Percentiles rank a stretch among this genome's conserved stretches.
Conservation (phyloP, 768 basidiomycete species). For the Panaeolus papilionaceus region DNA sequence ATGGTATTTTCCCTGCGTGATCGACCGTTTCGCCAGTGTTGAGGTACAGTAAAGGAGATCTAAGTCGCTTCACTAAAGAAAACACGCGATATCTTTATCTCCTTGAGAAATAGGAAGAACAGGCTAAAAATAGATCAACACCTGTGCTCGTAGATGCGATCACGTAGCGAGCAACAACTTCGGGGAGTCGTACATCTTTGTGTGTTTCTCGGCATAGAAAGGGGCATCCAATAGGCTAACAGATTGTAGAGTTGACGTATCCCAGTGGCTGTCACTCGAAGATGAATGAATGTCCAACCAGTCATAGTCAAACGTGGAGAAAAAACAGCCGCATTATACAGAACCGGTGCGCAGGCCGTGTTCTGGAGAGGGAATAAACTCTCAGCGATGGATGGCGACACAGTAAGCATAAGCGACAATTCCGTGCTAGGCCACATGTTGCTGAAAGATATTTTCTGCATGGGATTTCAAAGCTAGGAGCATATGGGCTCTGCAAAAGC, state of each 20-base stretch:
- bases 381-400: background rate
- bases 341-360: background rate
- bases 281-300: too few species aligned
- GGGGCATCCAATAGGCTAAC: too few species aligned
- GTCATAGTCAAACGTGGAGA: background rate
- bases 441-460: constrained; percentile 1
- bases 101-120: background rate
- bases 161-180: too few species aligned
- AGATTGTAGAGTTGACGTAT: too few species aligned
- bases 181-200: too few species aligned
- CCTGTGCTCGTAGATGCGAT: too few species aligned
- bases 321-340: background rate
- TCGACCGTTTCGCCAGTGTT: background rate
- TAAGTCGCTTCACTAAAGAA: background rate
- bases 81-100: background rate
- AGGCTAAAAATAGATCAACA: background rate
- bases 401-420: background rate
- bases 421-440: background rate
- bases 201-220: too few species aligned
- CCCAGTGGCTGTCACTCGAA: too few species aligned
- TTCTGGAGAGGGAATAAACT: background rate
- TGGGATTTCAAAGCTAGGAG: background rate
- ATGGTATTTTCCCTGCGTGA: background rate
- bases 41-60: background rate
- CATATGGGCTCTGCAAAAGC: constrained; percentile 10